Base-by-base conservation (phyloP, 2,329 filamentous ascomycete genomes). In the Dactylonectria macrodidyma region DNA sequence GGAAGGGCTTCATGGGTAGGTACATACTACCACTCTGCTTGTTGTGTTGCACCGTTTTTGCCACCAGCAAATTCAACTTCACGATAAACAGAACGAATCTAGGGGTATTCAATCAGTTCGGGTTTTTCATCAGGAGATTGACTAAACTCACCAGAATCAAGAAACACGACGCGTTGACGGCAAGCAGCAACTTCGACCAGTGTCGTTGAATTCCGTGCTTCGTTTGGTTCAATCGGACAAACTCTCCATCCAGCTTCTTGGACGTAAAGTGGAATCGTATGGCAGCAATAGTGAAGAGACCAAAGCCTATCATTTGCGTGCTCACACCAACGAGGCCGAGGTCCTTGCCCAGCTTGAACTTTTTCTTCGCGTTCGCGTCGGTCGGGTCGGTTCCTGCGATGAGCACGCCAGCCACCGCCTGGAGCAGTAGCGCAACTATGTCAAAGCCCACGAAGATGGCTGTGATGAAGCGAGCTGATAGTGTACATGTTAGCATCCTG, bases 221-320 rank as follows among this genome's bases (percentile, higher is more conserved):
- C 6, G 51, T 34, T 56, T 68, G 65, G 16, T 73, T 74, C 19
- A 61, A 48, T 3, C 44, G 62, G 5, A 61, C 71, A 33, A 72
- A 74, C 5, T 73, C 61, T 1, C 56, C 34, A 2, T 56, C 62
- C 3, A 75, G 26, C 0, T 38, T 52, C 19, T 66, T 65, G 1
- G 82, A 84, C 5, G 81, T 83, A 60, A 85, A 84, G 68, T 85
- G 83, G 71, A 86, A 87, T 7, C 84, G 81, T 3, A 80, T 75
- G 1, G 84, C 84, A 6, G 85, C 76, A 30, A 87, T 62, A 5
- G 78, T 80, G 62, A 87, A 86, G 3, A 86, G 75, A 1, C 84
- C 84, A 65, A 86, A 86, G 1, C 82, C 84, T 0, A 71, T 72
- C 12, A 87, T 77, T 65, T 86, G 84, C 1, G 84, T 82, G 62